Conservation (phyloP, 148 eudicot species). For the Fagopyrum esculentum region DNA sequence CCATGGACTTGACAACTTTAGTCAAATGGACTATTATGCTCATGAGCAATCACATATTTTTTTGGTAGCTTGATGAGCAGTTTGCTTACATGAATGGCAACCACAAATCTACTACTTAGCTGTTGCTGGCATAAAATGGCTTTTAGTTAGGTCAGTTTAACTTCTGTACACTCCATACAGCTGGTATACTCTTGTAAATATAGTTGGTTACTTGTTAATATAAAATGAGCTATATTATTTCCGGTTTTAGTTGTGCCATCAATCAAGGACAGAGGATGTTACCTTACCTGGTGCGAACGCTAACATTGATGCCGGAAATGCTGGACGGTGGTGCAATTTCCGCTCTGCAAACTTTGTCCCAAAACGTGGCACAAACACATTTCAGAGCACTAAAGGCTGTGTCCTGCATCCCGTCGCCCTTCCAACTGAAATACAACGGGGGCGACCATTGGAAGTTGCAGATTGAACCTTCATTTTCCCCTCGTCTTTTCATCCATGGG, state of each 20-base stretch:
- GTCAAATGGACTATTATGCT: background rate
- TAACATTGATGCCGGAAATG: no score
- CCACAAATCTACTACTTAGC: background rate
- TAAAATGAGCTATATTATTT: background rate
- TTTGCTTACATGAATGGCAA: background rate
- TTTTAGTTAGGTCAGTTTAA: background rate
- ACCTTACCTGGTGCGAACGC: no score
- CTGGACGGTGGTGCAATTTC: no score
- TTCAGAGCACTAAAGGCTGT: no score
- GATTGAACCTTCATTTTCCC: no score
- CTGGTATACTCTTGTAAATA: background rate
- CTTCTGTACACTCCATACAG: background rate
- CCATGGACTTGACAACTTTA: background rate
- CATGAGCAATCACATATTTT: background rate
- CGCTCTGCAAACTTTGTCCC: no score
- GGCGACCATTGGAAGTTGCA: no score
- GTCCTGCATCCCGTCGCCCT: no score
- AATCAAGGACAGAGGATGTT: background rate
- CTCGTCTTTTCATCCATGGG: no score
- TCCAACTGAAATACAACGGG: no score
- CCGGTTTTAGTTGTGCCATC: background rate
- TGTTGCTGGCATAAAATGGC: background rate
- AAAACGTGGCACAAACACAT: no score
- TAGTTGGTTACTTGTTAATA: background rate
- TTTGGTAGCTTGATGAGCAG: background rate